Evolutionary conservation across 164 flowering plant genomes (phyloP).

Genomic region (Nelumbo lutea): DNA sequence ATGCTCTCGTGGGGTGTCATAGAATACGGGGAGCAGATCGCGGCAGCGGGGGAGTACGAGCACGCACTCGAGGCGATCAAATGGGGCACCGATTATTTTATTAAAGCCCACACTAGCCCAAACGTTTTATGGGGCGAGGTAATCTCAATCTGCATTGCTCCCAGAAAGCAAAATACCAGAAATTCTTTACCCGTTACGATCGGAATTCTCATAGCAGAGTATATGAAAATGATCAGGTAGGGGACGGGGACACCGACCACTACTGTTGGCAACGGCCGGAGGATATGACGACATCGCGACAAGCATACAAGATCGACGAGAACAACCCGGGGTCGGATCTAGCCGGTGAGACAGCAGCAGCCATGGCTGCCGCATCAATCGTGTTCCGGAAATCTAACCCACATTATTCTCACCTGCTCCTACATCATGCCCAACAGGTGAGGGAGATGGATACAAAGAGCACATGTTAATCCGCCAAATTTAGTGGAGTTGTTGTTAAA

Average conservation of each 20-base stretch:
- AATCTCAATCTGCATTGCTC: neutral
- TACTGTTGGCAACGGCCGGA: slow-evolving; percentile 65
- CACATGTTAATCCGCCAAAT: neutral
- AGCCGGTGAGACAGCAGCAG: slow-evolving; percentile 62
- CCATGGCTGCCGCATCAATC: slow-evolving; percentile 61
- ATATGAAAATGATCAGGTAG: slow-evolving; percentile 31
- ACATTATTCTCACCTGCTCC: slow-evolving; percentile 45
- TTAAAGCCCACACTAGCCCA: slow-evolving; percentile 61
- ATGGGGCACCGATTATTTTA: slow-evolving; percentile 75
- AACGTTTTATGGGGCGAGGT: slow-evolving; percentile 61
- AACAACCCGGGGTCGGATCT: slow-evolving; percentile 49
- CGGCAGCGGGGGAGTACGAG: slow-evolving; percentile 32
- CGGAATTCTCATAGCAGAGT: neutral
- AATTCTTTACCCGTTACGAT: neutral
- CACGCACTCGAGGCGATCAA: slow-evolving; percentile 60
- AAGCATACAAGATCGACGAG: slow-evolving; percentile 50
- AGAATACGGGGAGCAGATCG: slow-evolving; percentile 38
- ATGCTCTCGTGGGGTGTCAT: slow-evolving; percentile 58
- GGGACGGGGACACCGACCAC: slow-evolving; percentile 59
- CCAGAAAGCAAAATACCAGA: neutral
- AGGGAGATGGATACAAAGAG: neutral
- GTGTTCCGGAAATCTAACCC: slow-evolving; percentile 41
- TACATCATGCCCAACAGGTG: slow-evolving; percentile 53
- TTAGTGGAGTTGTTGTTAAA: neutral
- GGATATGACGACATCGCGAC: slow-evolving; percentile 63